Evolutionary conservation across 352 stramenopile genomes (phyloP).

Genomic region (Globisporangium mamillatum): DNA sequence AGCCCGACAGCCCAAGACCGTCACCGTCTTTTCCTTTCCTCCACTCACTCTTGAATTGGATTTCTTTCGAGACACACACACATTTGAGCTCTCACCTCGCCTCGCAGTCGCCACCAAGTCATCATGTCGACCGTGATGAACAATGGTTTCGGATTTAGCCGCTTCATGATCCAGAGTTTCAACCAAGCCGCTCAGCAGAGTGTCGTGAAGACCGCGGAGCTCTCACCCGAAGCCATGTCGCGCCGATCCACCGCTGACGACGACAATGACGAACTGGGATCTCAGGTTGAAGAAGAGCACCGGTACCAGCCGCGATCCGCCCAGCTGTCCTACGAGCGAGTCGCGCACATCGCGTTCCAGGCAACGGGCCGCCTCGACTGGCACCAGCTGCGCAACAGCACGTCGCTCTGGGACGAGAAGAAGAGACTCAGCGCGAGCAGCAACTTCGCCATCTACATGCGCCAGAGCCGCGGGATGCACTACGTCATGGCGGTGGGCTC

Average conservation of each 20-base stretch:
- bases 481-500: slow-evolving; percentile 20
- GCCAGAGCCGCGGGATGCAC: slow-evolving; percentile 21
- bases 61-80: slow-evolving; percentile 3
- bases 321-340: slow-evolving; percentile 14
- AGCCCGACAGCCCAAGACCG: background rate
- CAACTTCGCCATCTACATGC: slow-evolving; percentile 20
- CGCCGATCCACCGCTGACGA: slow-evolving; percentile 17
- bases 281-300: background rate
- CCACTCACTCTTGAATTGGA: slow-evolving; percentile 17
- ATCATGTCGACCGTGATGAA: slow-evolving; percentile 12
- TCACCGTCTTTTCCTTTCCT: background rate
- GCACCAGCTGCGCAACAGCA: slow-evolving; percentile 20
- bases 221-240: slow-evolving; percentile 11
- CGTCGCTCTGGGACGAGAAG: slow-evolving; percentile 19
- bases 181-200: background rate
- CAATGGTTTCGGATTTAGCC: slow-evolving; percentile 15
- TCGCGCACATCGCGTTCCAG: slow-evolving; percentile 12
- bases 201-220: background rate
- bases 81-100: background rate
- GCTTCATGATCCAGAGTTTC: slow-evolving; percentile 17
- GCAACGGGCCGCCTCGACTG: slow-evolving; percentile 17
- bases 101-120: background rate
- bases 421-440: slow-evolving; percentile 12
- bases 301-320: background rate
- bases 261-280: background rate